Percentiles rank a stretch among this genome's conserved stretches.
Conservation (phyloP, 148 eudicot genomes). For the Fagopyrum homotropicum region DNA sequence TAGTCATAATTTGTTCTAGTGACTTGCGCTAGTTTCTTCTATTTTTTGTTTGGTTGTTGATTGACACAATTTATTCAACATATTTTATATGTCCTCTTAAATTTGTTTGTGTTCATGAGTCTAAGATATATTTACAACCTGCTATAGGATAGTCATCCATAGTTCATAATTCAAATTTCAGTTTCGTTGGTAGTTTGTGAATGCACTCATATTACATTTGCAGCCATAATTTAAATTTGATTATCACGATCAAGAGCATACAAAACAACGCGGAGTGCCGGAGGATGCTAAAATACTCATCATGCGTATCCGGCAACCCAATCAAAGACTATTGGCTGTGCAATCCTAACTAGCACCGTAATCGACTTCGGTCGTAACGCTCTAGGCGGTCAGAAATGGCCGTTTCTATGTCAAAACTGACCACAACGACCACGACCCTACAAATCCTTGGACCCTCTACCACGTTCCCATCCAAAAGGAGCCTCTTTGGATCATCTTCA, state of each 20-base stretch:
- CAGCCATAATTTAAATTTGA: no score
- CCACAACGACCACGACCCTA: conserved; percentile 6
- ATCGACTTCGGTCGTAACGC: conserved; percentile 13
- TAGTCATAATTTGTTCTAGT: no score
- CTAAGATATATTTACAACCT: no score
- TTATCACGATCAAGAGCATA: neutral
- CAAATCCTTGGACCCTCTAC: conserved; percentile 11
- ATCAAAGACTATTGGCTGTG: conserved; percentile 17
- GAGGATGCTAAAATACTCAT: neutral
- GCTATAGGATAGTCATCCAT: no score
- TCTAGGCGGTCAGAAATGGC: neutral
- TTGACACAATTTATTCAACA: no score
- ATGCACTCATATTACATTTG: no score
- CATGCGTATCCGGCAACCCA: conserved; percentile 13
- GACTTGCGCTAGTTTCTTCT: no score
- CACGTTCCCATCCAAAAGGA: conserved; percentile 9
- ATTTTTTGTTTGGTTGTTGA: no score
- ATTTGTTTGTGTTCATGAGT: no score
- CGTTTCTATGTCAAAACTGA: conserved; percentile 5
- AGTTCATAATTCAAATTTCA: no score
- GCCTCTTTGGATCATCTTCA: conserved; percentile 14
- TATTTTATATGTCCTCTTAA: no score
- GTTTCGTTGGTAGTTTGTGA: no score
- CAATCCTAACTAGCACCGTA: neutral
- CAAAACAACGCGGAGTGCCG: conserved; percentile 4